Evolutionary conservation across 2,329 filamentous ascomycete species (phyloP), one percentile per base, ranked within the genome.

Genomic region (Verticillium dahliae): DNA sequence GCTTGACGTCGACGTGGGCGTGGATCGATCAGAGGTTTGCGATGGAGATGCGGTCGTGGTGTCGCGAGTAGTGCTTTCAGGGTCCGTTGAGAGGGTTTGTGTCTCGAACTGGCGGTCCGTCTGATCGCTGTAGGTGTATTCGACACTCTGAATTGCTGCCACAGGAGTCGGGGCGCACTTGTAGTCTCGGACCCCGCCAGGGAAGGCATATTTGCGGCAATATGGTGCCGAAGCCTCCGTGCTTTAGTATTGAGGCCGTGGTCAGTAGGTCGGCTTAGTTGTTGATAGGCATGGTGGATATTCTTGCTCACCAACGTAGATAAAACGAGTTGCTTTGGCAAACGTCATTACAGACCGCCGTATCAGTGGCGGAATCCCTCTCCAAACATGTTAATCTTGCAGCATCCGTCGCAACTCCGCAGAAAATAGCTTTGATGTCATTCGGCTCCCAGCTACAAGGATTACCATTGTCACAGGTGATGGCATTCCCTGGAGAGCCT

Each of bases 161-260:
- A 61, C 57, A 4, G 56, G 22, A 10, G 37, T 60, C 2, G 61
- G 55, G 10, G 61, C 61, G 56, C 63, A 65, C 27, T 52, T 56
- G 61, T 58, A 63, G 62, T 60, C 63, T 11, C 56, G 45, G 33
- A 65, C 56, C 41, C 58, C 60, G n/a, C 38, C 45, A 13, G 61
- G 61, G 34, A 60, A 65, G 7, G 60, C 38, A 27, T 59, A 63
- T 4, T 61, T 65, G 50, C 61, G 60, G 56, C 63, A 65, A 39
- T 56, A 65, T 3, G 60, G 61, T 13, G 45, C 56, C 4, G 54
- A 50, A 7, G 45, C 50, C n/a, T 63, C 45, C 34, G 63, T 65
- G 60, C 57, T 58, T 27, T 18, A 3, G n/a, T 0, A 22, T 2
- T 11, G n/a, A 31, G 45, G 9, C 11, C 18, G 10, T 13, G 22